Evolutionary conservation across 2,329 filamentous ascomycete genomes (phyloP).

Genomic region (Calcarisporium arbuscula): DNA sequence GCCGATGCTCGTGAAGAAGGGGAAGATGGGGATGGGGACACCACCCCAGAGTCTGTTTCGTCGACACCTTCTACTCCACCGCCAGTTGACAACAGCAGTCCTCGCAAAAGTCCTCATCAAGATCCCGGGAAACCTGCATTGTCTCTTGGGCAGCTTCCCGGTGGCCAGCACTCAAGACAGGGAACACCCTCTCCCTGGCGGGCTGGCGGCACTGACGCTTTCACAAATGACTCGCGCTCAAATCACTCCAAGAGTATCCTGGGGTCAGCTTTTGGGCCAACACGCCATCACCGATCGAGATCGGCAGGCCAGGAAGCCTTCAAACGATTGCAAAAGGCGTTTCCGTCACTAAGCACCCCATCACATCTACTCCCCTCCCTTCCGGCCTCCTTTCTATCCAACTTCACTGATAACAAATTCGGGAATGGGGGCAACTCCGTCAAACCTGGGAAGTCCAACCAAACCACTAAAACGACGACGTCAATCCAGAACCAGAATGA

Average conservation of each 20-base stretch:
- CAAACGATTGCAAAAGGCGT: slow-evolving; percentile 48
- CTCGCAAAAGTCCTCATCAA: too few species aligned
- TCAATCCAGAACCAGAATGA: too few species aligned
- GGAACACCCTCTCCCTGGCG: slow-evolving; percentile 23
- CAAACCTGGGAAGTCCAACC: too few species aligned
- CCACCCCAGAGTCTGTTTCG: slow-evolving; percentile 15
- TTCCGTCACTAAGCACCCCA: slow-evolving; percentile 42
- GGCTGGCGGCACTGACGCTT: slow-evolving; percentile 14
- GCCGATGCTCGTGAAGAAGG: slow-evolving; percentile 11
- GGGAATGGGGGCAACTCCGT: neutral
- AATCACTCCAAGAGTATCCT: slow-evolving; percentile 27
- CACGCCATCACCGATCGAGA: slow-evolving; percentile 42
- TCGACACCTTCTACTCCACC: slow-evolving; percentile 8
- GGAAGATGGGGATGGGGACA: slow-evolving; percentile 14
- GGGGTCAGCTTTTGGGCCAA: slow-evolving; percentile 39
- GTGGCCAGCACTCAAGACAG: slow-evolving; percentile 6
- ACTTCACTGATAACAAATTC: slow-evolving; percentile 23
- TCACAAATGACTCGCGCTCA: slow-evolving; percentile 14
- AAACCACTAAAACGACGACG: too few species aligned
- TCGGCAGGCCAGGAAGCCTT: slow-evolving; percentile 53
- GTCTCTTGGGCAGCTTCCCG: slow-evolving; percentile 5
- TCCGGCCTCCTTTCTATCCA: slow-evolving; percentile 32
- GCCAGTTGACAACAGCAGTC: neutral
- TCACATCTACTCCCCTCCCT: slow-evolving; percentile 34
- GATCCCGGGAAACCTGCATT: slow-evolving; percentile 6